phyloP scores from a whole-genome alignment of 2,329 filamentous ascomycete genomes.

The Cytospora chrysosperma region DNA sequence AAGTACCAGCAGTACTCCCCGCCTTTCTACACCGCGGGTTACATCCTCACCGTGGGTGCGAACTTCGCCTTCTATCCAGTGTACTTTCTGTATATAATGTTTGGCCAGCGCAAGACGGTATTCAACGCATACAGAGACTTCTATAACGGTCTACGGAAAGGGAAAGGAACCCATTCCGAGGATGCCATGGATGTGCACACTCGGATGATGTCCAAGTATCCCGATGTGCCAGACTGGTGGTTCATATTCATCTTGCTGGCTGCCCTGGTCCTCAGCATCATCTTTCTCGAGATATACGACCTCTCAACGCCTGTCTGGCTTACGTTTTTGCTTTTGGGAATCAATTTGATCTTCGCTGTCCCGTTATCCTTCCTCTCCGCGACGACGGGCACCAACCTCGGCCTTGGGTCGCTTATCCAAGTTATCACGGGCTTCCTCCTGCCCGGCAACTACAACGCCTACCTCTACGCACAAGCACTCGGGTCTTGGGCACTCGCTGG shows the following conservation, averaged over 20 bases:
- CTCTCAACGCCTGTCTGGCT: conserved; percentile 35
- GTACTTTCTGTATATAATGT: conserved; percentile 44
- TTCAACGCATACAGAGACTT: conserved; percentile 40
- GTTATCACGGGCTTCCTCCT: conserved; percentile 42
- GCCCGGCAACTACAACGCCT: conserved; percentile 38
- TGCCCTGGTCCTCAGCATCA: conserved; percentile 31
- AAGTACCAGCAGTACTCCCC: conserved; percentile 44
- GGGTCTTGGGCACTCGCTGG: conserved; percentile 43
- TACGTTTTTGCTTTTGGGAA: conserved; percentile 35
- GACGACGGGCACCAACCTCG: conserved; percentile 44
- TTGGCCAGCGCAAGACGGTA: conserved; percentile 41
- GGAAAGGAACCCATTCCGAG: conserved; percentile 40
- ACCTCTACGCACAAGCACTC: conserved; percentile 41
- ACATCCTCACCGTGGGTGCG: conserved; percentile 41
- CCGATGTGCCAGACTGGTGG: conserved; percentile 47
- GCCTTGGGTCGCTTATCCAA: conserved; percentile 42
- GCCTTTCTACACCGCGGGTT: conserved; percentile 44
- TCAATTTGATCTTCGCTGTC: conserved; percentile 43
- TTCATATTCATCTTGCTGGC: conserved; percentile 37
- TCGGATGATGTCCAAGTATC: conserved; percentile 41
- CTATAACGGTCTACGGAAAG: conserved; percentile 39
- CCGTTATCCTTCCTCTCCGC: conserved; percentile 45
- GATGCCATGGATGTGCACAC: conserved; percentile 44
- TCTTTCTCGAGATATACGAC: conserved; percentile 36
- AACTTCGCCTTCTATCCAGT: conserved; percentile 46